Conservation (phyloP, 805 yeast species). For the Scheffersomyces stipitis region DNA sequence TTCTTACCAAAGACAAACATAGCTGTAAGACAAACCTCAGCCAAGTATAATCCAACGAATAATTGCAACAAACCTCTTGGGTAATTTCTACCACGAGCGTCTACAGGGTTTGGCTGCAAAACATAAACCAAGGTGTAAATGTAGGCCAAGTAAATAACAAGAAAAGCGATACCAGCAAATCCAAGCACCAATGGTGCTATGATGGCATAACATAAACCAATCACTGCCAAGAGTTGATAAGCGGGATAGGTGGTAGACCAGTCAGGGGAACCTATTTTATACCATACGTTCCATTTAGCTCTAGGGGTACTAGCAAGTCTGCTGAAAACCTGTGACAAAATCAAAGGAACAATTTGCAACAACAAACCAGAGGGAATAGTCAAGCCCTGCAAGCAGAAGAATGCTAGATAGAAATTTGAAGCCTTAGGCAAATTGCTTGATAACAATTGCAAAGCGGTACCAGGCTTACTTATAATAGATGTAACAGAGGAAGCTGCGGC, state of each 20-base stretch:
- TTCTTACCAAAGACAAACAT: slow-evolving; percentile 74
- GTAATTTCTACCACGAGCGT: slow-evolving; percentile 71
- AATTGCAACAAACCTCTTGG: slow-evolving; percentile 71
- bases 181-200: slow-evolving; percentile 74
- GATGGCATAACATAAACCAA: slow-evolving; percentile 72
- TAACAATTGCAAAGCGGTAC: slow-evolving; percentile 17
- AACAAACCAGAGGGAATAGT: slow-evolving; percentile 21
- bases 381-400: slow-evolving; percentile 27
- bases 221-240: slow-evolving; percentile 70
- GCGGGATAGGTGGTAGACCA: slow-evolving; percentile 86
- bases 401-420: slow-evolving; percentile 27
- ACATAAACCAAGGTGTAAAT: slow-evolving; percentile 67
- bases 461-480: slow-evolving; percentile 10
- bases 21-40: slow-evolving; percentile 67
- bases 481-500: slow-evolving; percentile 30
- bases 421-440: slow-evolving; percentile 23
- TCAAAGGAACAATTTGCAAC: slow-evolving; percentile 47
- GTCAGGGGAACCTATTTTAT: slow-evolving; percentile 60
- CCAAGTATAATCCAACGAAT: slow-evolving; percentile 69
- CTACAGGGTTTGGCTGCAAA: slow-evolving; percentile 51
- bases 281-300: slow-evolving; percentile 80
- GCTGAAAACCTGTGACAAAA: slow-evolving; percentile 71
- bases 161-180: slow-evolving; percentile 60
- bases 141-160: slow-evolving; percentile 59
- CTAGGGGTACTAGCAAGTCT: slow-evolving; percentile 83